Conservation (phyloP, 768 basidiomycete species). For the Boletus sp. region DNA sequence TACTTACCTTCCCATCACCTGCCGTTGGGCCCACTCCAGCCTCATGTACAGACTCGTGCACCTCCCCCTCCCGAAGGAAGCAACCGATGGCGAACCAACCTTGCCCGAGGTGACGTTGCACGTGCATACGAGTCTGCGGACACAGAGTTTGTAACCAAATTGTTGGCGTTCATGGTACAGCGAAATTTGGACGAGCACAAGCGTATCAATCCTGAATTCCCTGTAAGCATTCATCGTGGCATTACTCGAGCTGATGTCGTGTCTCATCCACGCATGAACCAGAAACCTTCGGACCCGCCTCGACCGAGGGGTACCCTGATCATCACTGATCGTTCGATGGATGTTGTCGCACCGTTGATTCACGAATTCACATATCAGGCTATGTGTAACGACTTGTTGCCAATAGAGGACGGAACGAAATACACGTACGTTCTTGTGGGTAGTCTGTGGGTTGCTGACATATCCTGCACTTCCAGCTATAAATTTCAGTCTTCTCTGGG, state of each 20-base stretch:
- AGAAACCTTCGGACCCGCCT: slow-evolving; percentile 55
- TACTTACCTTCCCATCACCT: slow-evolving; percentile 81
- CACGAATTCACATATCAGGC: slow-evolving; percentile 99
- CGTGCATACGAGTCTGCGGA: slow-evolving; percentile 69
- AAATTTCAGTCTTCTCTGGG: slow-evolving; percentile 91
- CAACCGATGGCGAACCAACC: slow-evolving; percentile 76
- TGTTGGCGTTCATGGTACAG: slow-evolving; percentile 87
- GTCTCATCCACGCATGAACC: slow-evolving; percentile 1
- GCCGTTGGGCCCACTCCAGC: slow-evolving; percentile 83
- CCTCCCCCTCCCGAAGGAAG: slow-evolving; percentile 64
- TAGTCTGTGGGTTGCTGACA: slow-evolving; percentile 4
- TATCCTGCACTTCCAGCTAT: slow-evolving; percentile 52
- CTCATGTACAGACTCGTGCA: slow-evolving; percentile 59
- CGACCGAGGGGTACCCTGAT: slow-evolving; percentile 80
- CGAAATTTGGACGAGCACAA: slow-evolving; percentile 83
- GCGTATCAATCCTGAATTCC: slow-evolving; percentile 82
- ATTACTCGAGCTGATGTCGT: not conserved
- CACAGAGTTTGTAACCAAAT: slow-evolving; percentile 73
- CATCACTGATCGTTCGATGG: slow-evolving; percentile 97
- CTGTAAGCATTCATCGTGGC: slow-evolving; percentile 48
- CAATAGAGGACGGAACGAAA: slow-evolving; percentile 79
- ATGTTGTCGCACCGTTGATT: slow-evolving; percentile 82
- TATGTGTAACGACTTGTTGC: slow-evolving; percentile 94
- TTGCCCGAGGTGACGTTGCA: slow-evolving; percentile 70
- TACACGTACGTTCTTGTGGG: slow-evolving; percentile 68